Conservation (phyloP, 164 flowering plant species). For the Hamamelis virginiana region DNA sequence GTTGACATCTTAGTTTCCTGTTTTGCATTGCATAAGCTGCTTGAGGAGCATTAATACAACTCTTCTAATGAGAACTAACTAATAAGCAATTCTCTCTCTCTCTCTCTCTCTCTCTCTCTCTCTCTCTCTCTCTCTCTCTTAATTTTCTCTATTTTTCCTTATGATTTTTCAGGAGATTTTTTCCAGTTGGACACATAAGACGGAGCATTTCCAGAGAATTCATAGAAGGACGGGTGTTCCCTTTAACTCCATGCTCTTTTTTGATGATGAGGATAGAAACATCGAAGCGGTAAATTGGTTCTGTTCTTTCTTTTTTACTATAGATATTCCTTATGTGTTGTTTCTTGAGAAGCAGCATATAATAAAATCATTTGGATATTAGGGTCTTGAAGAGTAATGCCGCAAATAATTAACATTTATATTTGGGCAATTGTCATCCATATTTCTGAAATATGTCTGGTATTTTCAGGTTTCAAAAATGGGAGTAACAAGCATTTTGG, state of each 20-base stretch:
- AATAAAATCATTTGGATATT: not conserved
- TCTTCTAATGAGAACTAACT: not conserved
- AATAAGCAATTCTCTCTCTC: not conserved
- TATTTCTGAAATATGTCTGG: not conserved
- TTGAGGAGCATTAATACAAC: too few relatives aligned
- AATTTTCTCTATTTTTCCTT: not conserved
- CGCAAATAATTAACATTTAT: not conserved
- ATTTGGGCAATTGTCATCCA: not conserved
- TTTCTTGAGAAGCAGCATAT: not conserved
- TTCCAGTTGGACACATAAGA: constrained; percentile 92
- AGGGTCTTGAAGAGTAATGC: not conserved
- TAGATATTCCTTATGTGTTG: not conserved
- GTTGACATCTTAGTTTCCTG: too few relatives aligned
- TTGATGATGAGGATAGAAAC: constrained; percentile 92
- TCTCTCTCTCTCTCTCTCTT: too few relatives aligned
- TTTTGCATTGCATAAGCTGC: too few relatives aligned
- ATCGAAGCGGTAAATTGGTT: constrained; percentile 60
- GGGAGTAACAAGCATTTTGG: constrained; percentile 91
- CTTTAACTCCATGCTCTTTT: constrained; percentile 84
- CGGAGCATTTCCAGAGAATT: constrained; percentile 86
- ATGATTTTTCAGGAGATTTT: constrained; percentile 72
- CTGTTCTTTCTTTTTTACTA: not conserved
- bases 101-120: too few relatives aligned
- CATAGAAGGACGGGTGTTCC: constrained; percentile 78
- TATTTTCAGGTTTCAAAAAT: constrained; percentile 67